These are phyloP conservation scores for Grosmannia serpens DNA, from an alignment of 2,329 filamentous ascomycete genomes.

Conservation along the genomic window DNA sequence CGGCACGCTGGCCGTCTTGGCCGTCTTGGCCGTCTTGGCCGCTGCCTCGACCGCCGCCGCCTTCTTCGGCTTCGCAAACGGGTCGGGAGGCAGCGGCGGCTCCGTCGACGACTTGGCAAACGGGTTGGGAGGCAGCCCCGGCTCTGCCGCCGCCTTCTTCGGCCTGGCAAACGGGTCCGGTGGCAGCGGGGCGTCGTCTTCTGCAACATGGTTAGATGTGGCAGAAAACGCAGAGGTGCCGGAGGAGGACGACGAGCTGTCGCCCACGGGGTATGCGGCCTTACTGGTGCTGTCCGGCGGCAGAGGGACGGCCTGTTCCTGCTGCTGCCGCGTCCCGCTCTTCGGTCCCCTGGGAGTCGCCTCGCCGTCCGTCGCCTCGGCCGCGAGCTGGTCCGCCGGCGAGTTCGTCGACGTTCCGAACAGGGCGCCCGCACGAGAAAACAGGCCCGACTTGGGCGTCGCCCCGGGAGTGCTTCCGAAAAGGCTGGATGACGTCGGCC, in stretches of 20 bases:
- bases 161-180: constrained; percentile 12
- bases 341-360: constrained; percentile 4
- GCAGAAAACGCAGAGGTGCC: constrained; percentile 23
- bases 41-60: constrained; percentile 19
- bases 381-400: neutral
- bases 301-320: constrained; percentile 27
- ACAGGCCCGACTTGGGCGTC: neutral
- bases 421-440: neutral
- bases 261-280: constrained; percentile 33
- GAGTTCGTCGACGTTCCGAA: neutral
- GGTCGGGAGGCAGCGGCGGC: constrained; percentile 16
- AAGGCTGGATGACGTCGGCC: constrained; percentile 1
- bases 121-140: constrained; percentile 17
- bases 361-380: constrained; percentile 16
- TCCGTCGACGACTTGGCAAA: constrained; percentile 3
- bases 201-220: constrained; percentile 13
- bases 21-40: constrained; percentile 4
- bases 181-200: constrained; percentile 18
- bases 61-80: constrained; percentile 8
- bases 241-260: constrained; percentile 43
- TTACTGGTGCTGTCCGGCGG: constrained; percentile 47
- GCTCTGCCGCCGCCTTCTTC: constrained; percentile 17
- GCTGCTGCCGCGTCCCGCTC: neutral
- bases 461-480: constrained; percentile 4
- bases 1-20: neutral